These are phyloP conservation scores for Albophoma yamanashiensis DNA, from an alignment of 2,329 filamentous ascomycete species.

Conservation along the genomic window DNA sequence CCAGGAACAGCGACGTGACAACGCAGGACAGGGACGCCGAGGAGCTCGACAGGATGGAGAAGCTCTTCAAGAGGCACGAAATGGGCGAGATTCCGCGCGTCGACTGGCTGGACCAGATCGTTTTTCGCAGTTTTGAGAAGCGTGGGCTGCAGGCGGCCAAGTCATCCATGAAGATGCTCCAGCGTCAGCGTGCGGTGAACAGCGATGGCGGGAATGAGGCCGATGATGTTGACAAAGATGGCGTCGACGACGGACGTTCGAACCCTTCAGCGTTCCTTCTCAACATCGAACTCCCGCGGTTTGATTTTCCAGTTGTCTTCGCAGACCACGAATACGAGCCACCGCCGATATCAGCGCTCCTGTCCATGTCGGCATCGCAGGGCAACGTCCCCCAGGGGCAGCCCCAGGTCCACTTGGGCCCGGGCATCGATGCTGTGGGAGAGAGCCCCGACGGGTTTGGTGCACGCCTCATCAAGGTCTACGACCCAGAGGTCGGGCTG, in stretches of 20 bases:
- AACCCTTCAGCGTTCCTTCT: conserved; percentile 59
- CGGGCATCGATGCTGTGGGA: conserved; percentile 67
- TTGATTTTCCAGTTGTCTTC: conserved; percentile 93
- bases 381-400: conserved; percentile 67
- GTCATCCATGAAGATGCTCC: conserved; percentile 48
- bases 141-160: conserved; percentile 54
- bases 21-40: conserved; percentile 60
- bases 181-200: conserved; percentile 32
- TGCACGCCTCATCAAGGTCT: conserved; percentile 68
- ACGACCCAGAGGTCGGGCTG: conserved; percentile 85
- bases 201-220: conserved; percentile 23
- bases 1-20: conserved; percentile 36
- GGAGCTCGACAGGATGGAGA: conserved; percentile 82
- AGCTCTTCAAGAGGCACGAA: conserved; percentile 91
- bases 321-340: conserved; percentile 86
- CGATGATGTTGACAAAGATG: conserved; percentile 15
- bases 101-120: conserved; percentile 91
- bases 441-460: conserved; percentile 36
- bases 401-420: conserved; percentile 81
- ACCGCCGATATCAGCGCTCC: conserved; percentile 68
- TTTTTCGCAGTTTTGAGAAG: conserved; percentile 84
- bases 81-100: conserved; percentile 91
- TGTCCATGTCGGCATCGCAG: conserved; percentile 45
- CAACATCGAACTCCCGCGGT: conserved; percentile 84
- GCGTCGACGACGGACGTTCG: conserved; percentile 31